These are phyloP conservation scores for Fagus crenata DNA, from an alignment of 306 rosid genomes.

Conservation along the genomic window DNA sequence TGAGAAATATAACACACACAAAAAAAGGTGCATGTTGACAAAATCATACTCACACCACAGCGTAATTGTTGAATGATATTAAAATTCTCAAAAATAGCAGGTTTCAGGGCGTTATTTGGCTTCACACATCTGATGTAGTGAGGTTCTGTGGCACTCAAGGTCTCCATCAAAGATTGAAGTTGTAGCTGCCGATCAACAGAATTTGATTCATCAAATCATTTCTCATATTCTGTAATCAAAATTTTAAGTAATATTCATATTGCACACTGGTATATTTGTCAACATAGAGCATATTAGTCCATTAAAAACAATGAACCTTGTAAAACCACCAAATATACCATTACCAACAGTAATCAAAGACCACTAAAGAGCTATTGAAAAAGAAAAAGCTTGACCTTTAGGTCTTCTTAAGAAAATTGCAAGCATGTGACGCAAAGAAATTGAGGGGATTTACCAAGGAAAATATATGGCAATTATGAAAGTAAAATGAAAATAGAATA, in stretches of 20 bases:
- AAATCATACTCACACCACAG: constrained; percentile 87
- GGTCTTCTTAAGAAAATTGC: too few relatives aligned
- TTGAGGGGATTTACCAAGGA: too few relatives aligned
- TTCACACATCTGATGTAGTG: constrained; percentile 98
- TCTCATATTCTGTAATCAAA: constrained; percentile 1
- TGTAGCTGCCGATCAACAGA: constrained; percentile 58
- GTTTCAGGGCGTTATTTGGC: constrained; percentile 92
- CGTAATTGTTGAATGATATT: constrained; percentile 93
- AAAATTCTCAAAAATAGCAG: constrained; percentile 83
- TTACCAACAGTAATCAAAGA: too few relatives aligned
- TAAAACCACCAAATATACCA: too few relatives aligned
- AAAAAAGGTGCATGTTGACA: constrained; percentile 23
- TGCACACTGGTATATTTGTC: too few relatives aligned
- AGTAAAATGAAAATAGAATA: too few relatives aligned
- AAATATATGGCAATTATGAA: too few relatives aligned
- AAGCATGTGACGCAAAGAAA: too few relatives aligned
- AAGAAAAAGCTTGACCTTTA: too few relatives aligned
- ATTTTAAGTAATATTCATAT: constrained; percentile 4
- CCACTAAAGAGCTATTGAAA: too few relatives aligned
- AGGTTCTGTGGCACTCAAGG: constrained; percentile 87
- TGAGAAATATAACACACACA: background rate
- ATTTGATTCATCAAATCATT: background rate
- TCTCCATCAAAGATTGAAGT: constrained; percentile 99
- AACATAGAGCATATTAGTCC: too few relatives aligned
- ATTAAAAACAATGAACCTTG: too few relatives aligned